These are phyloP conservation scores for Sporothrix pseudoabietina DNA, from an alignment of 2,329 filamentous ascomycete species.

Conservation along the genomic window DNA sequence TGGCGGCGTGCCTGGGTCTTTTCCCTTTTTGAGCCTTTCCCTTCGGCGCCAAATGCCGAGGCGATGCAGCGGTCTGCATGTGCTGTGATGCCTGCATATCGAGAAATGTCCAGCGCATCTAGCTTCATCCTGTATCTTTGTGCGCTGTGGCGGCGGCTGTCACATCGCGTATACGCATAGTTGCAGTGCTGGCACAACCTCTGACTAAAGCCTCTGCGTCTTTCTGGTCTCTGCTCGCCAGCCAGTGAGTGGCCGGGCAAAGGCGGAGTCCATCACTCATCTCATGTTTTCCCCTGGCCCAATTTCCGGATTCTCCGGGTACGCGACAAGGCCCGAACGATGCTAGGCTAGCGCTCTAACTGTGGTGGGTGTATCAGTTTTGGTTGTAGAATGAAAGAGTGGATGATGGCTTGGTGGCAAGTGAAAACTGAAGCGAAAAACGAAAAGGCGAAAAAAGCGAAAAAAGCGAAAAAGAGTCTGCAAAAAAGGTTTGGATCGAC, in stretches of 20 bases:
- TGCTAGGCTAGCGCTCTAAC: not conserved
- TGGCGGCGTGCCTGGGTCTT: not conserved
- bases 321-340: conserved; percentile 19
- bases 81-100: not conserved
- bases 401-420: conserved; percentile 6
- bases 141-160: not conserved
- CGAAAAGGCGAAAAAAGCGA: not conserved
- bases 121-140: not conserved
- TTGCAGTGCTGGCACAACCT: conserved; percentile 8
- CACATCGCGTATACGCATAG: not conserved
- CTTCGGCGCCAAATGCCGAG: conserved; percentile 17
- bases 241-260: not conserved
- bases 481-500: conserved; percentile 17
- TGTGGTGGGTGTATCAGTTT: not conserved
- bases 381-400: too few species aligned
- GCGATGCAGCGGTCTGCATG: not conserved
- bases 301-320: conserved; percentile 33
- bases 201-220: not conserved
- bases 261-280: conserved; percentile 27
- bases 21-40: not conserved
- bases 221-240: not conserved
- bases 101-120: not conserved
- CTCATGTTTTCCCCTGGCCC: conserved; percentile 25
- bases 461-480: not conserved
- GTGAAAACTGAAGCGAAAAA: not conserved